Evolutionary conservation across 75 land plant species (phyloP).

Genomic region (Selaginella tamariscina): DNA sequence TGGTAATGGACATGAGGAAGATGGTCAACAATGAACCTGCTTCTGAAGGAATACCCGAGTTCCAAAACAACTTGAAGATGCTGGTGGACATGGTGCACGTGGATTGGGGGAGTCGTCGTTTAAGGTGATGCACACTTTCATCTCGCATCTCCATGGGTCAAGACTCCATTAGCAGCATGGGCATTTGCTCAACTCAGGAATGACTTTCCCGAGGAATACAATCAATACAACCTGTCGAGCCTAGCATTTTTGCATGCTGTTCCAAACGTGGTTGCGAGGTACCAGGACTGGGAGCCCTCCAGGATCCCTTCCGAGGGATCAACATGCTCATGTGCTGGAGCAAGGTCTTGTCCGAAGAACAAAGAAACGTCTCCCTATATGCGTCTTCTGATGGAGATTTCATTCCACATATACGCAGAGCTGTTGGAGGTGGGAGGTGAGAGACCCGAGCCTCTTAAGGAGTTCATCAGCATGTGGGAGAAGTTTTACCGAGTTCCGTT

Average conservation of each 20-base stretch:
- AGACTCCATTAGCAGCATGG: too few relatives aligned
- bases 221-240: constrained; percentile 50
- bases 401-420: constrained; percentile 72
- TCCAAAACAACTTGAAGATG: constrained; percentile 76
- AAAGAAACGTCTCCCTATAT: constrained; percentile 57
- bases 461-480: constrained; percentile 78
- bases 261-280: constrained; percentile 50
- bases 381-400: constrained; percentile 57
- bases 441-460: constrained; percentile 92
- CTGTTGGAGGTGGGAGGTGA: constrained; percentile 81
- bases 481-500: constrained; percentile 50
- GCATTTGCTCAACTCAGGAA: constrained; percentile 39
- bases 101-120: too few relatives aligned
- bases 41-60: constrained; percentile 98
- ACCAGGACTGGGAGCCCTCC: constrained; percentile 92
- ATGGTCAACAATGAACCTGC: too few relatives aligned
- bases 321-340: constrained; percentile 49
- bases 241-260: constrained; percentile 69
- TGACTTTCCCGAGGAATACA: constrained; percentile 51
- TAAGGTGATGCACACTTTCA: too few relatives aligned
- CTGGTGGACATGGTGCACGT: constrained; percentile 74
- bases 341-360: constrained; percentile 49
- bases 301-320: constrained; percentile 54
- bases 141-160: too few relatives aligned
- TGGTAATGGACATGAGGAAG: constrained; percentile 36